Evolutionary conservation across 2,329 filamentous ascomycete species (phyloP).

Genomic region (Gyromitra esculenta): DNA sequence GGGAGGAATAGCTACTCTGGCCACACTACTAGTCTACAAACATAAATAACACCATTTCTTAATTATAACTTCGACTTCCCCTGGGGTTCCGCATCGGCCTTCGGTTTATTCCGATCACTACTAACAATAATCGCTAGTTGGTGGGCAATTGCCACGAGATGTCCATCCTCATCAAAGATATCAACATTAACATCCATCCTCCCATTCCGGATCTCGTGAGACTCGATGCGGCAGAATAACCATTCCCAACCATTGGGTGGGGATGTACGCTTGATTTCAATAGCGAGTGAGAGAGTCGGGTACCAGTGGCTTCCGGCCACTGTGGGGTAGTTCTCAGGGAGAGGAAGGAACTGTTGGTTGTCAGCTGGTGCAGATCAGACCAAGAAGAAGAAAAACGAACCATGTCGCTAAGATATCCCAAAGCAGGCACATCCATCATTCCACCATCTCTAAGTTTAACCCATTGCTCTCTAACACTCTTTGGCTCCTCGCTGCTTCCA

Average conservation of each 20-base stretch:
- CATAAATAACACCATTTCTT: too few relatives aligned
- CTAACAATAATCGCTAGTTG: conserved; percentile 49
- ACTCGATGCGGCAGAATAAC: conserved; percentile 45
- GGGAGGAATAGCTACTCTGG: too few relatives aligned
- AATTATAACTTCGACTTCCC: conserved; percentile 8
- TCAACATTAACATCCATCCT: conserved; percentile 50
- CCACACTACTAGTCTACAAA: too few relatives aligned
- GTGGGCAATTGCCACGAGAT: conserved; percentile 38
- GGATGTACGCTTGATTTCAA: conserved; percentile 45
- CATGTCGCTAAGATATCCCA: conserved; percentile 49
- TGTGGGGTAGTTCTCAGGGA: conserved; percentile 25
- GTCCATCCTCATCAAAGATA: conserved; percentile 43
- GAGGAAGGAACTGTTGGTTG: conserved; percentile 17
- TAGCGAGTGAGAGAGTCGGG: conserved; percentile 44
- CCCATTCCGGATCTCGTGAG: conserved; percentile 40
- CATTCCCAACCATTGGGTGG: conserved; percentile 48
- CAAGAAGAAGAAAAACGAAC: conserved; percentile 3
- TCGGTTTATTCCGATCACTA: conserved; percentile 37
- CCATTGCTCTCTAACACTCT: conserved; percentile 51
- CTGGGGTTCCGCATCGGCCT: background rate
- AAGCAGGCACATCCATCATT: conserved; percentile 6
- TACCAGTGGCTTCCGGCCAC: conserved; percentile 48
- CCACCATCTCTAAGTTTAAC: conserved; percentile 41
- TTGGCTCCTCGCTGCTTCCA: conserved; percentile 23
- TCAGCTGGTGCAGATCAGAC: background rate